A percentile compares a stretch with the other conserved stretches of the same genome.
These are phyloP conservation scores for Cyclotella baltica DNA, from an alignment of 108 stramenopile genomes.

Conservation along the genomic window DNA sequence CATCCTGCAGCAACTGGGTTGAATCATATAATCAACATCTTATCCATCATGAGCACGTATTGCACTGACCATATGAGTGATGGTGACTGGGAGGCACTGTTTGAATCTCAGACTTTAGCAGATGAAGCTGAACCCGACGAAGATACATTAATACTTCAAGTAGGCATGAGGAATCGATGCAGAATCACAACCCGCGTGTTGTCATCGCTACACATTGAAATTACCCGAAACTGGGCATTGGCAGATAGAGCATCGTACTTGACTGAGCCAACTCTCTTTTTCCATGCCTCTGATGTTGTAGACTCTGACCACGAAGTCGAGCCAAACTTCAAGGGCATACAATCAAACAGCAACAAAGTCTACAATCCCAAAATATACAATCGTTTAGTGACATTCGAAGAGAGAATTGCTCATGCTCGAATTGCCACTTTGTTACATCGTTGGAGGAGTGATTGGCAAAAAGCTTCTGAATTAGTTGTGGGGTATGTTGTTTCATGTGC, in stretches of 20 bases:
- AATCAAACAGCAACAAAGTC: constrained; percentile 5
- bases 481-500: constrained; percentile 66
- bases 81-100: constrained; percentile 39
- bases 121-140: constrained; percentile 7
- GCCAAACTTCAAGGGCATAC: too few relatives aligned
- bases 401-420: constrained; percentile 64
- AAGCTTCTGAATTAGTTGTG: constrained; percentile 56
- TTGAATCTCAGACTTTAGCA: constrained; percentile 14
- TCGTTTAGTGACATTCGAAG: constrained; percentile 63
- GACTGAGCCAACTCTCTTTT: constrained; percentile 41
- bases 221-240: constrained; percentile 62
- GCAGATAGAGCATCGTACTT: constrained; percentile 56
- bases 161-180: constrained; percentile 65
- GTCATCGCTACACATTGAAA: constrained; percentile 60
- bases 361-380: constrained; percentile 56
- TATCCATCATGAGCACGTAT: constrained; percentile 59
- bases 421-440: constrained; percentile 56
- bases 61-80: constrained; percentile 48
- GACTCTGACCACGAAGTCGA: constrained; percentile 20
- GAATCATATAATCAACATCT: constrained; percentile 33
- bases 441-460: constrained; percentile 40
- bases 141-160: constrained; percentile 29
- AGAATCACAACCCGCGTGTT: constrained; percentile 41
- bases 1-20: constrained; percentile 62
- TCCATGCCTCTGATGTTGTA: constrained; percentile 37